phyloP scores from a whole-genome alignment of 306 rosid genomes.

The Cicer chorassanicum region DNA sequence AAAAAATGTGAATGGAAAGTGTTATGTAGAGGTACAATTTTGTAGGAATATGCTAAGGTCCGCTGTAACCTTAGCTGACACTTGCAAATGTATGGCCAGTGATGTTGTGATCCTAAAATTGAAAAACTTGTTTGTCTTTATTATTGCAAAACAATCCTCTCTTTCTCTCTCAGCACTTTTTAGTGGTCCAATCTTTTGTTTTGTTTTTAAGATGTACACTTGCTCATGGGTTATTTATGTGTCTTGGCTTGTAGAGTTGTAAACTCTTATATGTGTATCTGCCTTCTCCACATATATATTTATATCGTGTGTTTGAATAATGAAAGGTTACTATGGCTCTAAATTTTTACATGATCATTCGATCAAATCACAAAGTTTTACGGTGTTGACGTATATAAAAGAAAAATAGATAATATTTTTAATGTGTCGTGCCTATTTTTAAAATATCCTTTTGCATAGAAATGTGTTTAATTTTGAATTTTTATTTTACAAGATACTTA shows the following conservation, averaged over 20 bases:
- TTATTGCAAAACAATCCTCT: neutral
- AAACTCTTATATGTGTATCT: neutral
- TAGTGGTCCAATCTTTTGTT: constrained; percentile 37
- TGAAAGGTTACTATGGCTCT: neutral
- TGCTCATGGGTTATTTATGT: neutral
- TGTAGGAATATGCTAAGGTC: constrained; percentile 45
- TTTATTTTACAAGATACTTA: too few relatives aligned
- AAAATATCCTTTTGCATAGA: too few relatives aligned
- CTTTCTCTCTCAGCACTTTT: constrained; percentile 40
- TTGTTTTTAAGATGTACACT: neutral
- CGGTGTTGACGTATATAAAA: too few relatives aligned
- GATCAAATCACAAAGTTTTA: too few relatives aligned
- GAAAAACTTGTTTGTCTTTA: constrained; percentile 45
- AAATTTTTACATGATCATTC: too few relatives aligned
- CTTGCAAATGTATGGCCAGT: constrained; percentile 47
- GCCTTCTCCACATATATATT: neutral
- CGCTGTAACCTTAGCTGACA: constrained; percentile 44
- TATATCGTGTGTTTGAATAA: neutral
- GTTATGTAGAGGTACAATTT: constrained; percentile 19
- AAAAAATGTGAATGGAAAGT: constrained; percentile 47
- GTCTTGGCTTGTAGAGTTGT: neutral
- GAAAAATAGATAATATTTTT: too few relatives aligned
- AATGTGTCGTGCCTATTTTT: too few relatives aligned
- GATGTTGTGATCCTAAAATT: constrained; percentile 29
- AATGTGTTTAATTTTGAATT: too few relatives aligned